Percentiles rank a stretch among this genome's conserved stretches.
Conservation (phyloP, 2,329 filamentous ascomycete species). For the Zalaria obscura region DNA sequence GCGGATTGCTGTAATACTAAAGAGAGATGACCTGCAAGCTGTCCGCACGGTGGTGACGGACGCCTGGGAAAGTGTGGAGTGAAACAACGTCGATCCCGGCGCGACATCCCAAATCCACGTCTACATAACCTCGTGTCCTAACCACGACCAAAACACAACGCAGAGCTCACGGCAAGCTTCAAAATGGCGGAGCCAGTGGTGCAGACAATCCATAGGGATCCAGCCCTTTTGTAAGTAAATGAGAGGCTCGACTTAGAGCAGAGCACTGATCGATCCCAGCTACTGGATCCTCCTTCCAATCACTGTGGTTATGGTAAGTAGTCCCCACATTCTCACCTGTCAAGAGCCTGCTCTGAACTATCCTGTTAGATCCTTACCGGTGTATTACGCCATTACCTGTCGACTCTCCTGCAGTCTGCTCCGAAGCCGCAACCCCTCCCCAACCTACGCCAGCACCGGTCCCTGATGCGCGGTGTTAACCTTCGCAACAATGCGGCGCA, state of each 20-base stretch:
- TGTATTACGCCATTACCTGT: conserved; percentile 89
- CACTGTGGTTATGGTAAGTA: conserved; percentile 77
- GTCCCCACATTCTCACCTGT: neutral
- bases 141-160: neutral
- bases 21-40: neutral
- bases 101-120: no score
- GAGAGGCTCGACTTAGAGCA: conserved; percentile 5
- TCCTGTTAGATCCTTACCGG: conserved; percentile 64
- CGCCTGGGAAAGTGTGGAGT: neutral
- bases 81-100: no score
- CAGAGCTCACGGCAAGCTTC: conserved; percentile 4
- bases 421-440: conserved; percentile 71
- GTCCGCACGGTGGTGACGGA: neutral
- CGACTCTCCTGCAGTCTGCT: conserved; percentile 70
- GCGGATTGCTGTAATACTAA: no score
- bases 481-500: conserved; percentile 72
- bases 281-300: conserved; percentile 99
- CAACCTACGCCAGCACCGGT: conserved; percentile 70
- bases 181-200: conserved; percentile 72
- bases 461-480: conserved; percentile 69
- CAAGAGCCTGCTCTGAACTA: conserved; percentile 7
- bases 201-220: conserved; percentile 97
- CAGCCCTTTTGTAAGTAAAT: conserved; percentile 74
- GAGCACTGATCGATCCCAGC: conserved; percentile 34
- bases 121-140: no score